These are phyloP conservation scores for Talaromyces albobiverticillius DNA, from an alignment of 2,329 filamentous ascomycete genomes.

Conservation along the genomic window DNA sequence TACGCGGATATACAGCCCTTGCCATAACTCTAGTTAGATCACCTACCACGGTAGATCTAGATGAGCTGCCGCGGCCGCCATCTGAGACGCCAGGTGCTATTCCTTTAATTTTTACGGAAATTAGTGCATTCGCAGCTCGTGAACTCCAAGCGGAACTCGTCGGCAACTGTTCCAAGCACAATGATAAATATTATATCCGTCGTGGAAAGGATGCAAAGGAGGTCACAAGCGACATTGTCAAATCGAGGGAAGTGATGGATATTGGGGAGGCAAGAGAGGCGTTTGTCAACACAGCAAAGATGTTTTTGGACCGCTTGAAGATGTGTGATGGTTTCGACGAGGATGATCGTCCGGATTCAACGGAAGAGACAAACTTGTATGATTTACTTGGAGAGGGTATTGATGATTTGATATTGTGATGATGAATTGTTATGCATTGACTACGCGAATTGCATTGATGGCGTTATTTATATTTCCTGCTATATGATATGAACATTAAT, in stretches of 20 bases:
- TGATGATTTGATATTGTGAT: slow-evolving; percentile 3
- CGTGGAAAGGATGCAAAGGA: slow-evolving; percentile 45
- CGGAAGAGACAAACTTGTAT: background rate
- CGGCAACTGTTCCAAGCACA: slow-evolving; percentile 46
- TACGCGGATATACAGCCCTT: slow-evolving; percentile 40
- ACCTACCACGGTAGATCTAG: slow-evolving; percentile 13
- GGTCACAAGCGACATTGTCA: slow-evolving; percentile 35
- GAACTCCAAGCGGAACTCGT: slow-evolving; percentile 45
- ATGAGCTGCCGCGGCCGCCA: background rate
- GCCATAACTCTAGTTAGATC: slow-evolving; percentile 25
- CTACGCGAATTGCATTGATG: background rate
- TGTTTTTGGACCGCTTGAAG: slow-evolving; percentile 21
- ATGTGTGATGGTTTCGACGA: slow-evolving; percentile 18
- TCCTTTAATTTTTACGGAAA: slow-evolving; percentile 21
- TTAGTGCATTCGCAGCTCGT: slow-evolving; percentile 33
- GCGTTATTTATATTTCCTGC: background rate
- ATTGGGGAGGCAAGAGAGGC: slow-evolving; percentile 19
- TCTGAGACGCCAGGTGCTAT: background rate
- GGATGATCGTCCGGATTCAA: background rate
- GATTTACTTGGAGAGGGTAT: background rate
- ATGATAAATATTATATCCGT: slow-evolving; percentile 47
- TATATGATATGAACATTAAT: background rate
- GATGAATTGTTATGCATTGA: background rate
- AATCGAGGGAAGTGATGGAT: slow-evolving; percentile 18
- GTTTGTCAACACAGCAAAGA: slow-evolving; percentile 24